Base-by-base conservation (phyloP, 1,284 basidiomycete genomes). In the Uromyces viciae-fabae region DNA sequence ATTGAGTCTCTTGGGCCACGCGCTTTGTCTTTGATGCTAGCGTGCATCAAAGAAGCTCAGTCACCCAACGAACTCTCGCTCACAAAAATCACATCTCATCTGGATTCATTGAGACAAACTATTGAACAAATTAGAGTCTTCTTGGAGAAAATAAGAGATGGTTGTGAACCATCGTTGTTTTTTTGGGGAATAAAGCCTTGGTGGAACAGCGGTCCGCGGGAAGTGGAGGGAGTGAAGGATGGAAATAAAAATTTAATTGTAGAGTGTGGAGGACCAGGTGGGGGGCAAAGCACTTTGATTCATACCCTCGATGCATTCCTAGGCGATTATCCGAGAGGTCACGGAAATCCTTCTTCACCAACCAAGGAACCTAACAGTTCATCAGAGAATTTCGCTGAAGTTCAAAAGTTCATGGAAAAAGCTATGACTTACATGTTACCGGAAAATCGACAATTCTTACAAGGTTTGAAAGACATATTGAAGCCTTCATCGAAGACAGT, bases 271-370 rank as follows among this genome's bases (percentile, higher is more conserved):
- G 95, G 95, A 0, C 93, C 95, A 0, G 93, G 92, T 83, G 95
- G 95, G 0, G 95, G 93, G 0, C 95, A 98, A 87, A 94, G 92
- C 85, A 89, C 93, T 15, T 88, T 97, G 74, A 90, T 97, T 60
- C 94, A 97, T 84, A 91, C 93, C 0, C 88, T 97, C 66, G 95
- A 97, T 85, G 89, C 93, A 64, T 97, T 97, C 87, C 88, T 98
- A 17, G 94, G 93, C 36, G 89, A 96, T 46, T 91, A 93, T 84
- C 91, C 92, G 84, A 83, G 87, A 74, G 85, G 86, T 4, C 74
- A 49, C 46, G 11, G 11, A 11, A 11, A 49, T 49, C 46, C 46
- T 49, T 22, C 11, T 49, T 22, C 46, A n/a, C n/a, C n/a, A n/a
- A n/a, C n/a, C n/a, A n/a, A n/a, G n/a, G n/a, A n/a, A n/a, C n/a